Conservation (phyloP, 108 stramenopile species). For the Skeletonema menzelii region DNA sequence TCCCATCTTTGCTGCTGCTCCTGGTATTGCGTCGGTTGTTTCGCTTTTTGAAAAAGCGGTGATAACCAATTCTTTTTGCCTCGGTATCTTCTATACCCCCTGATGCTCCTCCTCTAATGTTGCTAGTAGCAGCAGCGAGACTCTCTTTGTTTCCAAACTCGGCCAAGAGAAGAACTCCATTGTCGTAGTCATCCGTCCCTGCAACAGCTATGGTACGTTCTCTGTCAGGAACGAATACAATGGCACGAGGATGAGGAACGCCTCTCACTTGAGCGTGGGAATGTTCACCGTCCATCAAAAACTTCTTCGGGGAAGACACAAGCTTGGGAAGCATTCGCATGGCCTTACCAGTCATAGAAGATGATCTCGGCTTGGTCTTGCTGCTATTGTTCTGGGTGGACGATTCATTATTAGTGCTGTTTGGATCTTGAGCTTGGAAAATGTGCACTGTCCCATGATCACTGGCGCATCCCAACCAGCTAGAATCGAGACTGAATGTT, state of each 20-base stretch:
- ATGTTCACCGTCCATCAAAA: conserved; percentile 53
- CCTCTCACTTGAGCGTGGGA: conserved; percentile 80
- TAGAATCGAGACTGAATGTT: conserved; percentile 80
- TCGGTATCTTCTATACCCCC: conserved; percentile 23
- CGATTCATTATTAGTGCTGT: conserved; percentile 9
- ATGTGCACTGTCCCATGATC: conserved; percentile 98
- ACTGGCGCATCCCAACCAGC: conserved; percentile 90
- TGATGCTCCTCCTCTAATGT: conserved; percentile 3
- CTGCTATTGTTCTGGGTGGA: not conserved
- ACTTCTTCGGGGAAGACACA: conserved; percentile 34
- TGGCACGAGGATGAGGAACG: conserved; percentile 75
- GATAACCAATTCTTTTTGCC: conserved; percentile 38
- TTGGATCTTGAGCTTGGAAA: conserved; percentile 61
- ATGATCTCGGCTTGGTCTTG: conserved; percentile 13
- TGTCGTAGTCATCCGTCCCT: conserved; percentile 83
- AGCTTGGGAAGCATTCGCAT: conserved; percentile 46
- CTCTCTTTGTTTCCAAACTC: conserved; percentile 51
- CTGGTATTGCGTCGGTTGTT: conserved; percentile 48
- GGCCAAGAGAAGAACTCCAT: conserved; percentile 76
- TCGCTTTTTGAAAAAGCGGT: conserved; percentile 52
- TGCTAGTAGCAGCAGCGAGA: not conserved
- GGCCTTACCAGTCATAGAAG: conserved; percentile 59
- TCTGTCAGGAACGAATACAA: conserved; percentile 79
- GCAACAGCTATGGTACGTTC: conserved; percentile 74
- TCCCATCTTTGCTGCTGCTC: conserved; percentile 51